Evolutionary conservation across 2,329 filamentous ascomycete genomes (phyloP), one percentile per base, ranked within the genome.

Genomic region (Cercospora janseana): DNA sequence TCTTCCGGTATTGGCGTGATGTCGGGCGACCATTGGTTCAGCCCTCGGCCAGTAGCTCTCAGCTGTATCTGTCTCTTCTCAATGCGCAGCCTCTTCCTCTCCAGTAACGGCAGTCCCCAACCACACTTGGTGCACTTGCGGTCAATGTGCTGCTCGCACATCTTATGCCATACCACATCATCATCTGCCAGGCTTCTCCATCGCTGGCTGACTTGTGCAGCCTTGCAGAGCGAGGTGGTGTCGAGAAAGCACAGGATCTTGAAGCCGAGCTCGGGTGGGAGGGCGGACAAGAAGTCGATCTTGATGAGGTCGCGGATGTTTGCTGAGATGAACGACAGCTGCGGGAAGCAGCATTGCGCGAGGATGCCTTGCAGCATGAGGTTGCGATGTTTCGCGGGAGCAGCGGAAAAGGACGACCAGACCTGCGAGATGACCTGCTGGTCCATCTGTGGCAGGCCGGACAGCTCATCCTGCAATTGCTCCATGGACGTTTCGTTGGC

Each of bases 141-240:
- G 67, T 94, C 88, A 61, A 96, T 94, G 69, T 95, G 91, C 66
- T 97, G 92, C 69, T 95, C 90, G 67, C 93, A 98, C 91, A 97
- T 96, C 57, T 86, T 87, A 66, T 96, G 88, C 93, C 93, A 98
- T 3, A 98, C 92, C 6, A 95, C 87, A 68, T 98, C 92, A 65
- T 96, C 92, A 63, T 97, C 93, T n/a, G 93, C 92, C 31, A 98
- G 75, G 50, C 81, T 81, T 55, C 88, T 81, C 93, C 93, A 98
- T 61, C 85, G 80, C 51, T 84, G 82, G 67, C 89, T 96, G 48
- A 98, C 93, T 69, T 96, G 91, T 0, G 93, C 89, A 1, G 93
- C 92, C 69, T 95, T 95, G 75, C 93, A 97, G 0, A 98, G 79
- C 0, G 92, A 96, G 2, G 87, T 86, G 1, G 92, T 96, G 69